Conservation (phyloP, 176 grass and related monocot species). For the Carex scoparia region DNA sequence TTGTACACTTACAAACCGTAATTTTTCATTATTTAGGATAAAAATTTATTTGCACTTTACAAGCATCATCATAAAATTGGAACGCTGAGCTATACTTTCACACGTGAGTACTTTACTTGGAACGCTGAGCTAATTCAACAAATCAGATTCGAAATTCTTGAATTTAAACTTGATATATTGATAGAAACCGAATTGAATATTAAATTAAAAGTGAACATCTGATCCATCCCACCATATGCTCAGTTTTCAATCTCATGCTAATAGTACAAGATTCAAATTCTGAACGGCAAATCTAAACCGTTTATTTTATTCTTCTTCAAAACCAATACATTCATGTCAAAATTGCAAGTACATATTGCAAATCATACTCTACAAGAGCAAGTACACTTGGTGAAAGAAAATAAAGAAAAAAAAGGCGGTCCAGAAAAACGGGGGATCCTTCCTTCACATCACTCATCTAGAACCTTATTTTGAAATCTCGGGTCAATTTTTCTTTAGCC, state of each 20-base stretch:
- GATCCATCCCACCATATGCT: neutral
- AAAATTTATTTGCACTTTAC: too few relatives aligned
- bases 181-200: neutral
- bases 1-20: too few relatives aligned
- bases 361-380: neutral
- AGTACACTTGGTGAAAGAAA: neutral
- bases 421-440: neutral
- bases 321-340: neutral
- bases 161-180: neutral
- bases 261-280: neutral
- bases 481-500: neutral
- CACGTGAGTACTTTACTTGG: neutral
- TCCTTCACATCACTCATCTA: neutral
- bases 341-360: neutral
- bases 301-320: neutral
- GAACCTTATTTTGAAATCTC: constrained; percentile 1
- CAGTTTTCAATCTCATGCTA: neutral
- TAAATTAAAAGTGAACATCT: neutral
- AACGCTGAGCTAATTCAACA: neutral
- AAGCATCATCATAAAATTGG: neutral
- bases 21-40: too few relatives aligned
- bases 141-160: neutral
- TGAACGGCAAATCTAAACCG: neutral
- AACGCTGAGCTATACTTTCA: neutral
- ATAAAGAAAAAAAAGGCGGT: neutral